Evolutionary conservation across 2,329 filamentous ascomycete genomes (phyloP).

Genomic region (Camillea tinctor): DNA sequence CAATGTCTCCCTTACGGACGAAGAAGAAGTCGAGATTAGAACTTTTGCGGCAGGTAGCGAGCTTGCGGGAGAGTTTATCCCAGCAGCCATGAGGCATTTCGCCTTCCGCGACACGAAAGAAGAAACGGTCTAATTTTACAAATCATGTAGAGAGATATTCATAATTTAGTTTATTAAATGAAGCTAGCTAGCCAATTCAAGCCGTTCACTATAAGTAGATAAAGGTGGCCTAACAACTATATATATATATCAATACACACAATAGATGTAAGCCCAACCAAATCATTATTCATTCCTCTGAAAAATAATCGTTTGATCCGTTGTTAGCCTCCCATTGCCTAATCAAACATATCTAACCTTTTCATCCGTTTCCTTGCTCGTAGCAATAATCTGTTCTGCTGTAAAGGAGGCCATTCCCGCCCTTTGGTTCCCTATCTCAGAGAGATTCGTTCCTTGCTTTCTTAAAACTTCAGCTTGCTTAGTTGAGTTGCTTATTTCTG

Average conservation of each 20-base stretch:
- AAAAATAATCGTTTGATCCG: not conserved
- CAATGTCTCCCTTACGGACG: slow-evolving; percentile 19
- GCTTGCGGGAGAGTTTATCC: slow-evolving; percentile 9
- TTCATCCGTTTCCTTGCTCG: not conserved
- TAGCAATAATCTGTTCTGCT: not conserved
- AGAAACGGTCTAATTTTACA: not conserved
- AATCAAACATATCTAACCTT: not conserved
- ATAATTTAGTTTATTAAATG: too few relatives aligned
- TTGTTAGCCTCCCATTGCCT: not conserved
- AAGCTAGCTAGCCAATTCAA: too few relatives aligned
- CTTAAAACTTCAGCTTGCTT: slow-evolving; percentile 17
- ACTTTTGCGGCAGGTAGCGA: slow-evolving; percentile 7
- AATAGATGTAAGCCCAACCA: too few relatives aligned
- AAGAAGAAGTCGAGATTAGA: slow-evolving; percentile 25
- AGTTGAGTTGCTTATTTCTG: slow-evolving; percentile 7
- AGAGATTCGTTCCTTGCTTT: slow-evolving; percentile 15
- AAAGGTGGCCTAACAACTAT: too few relatives aligned
- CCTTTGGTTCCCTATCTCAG: slow-evolving; percentile 13
- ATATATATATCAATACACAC: too few relatives aligned
- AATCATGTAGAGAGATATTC: too few relatives aligned
- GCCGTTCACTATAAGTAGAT: too few relatives aligned
- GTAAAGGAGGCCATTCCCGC: slow-evolving; percentile 4
- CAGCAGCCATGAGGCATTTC: not conserved
- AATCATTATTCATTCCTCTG: too few relatives aligned
- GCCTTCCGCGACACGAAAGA: slow-evolving; percentile 13